Conservation (phyloP, 2,329 filamentous ascomycete species). For the Colletotrichum somersetense region DNA sequence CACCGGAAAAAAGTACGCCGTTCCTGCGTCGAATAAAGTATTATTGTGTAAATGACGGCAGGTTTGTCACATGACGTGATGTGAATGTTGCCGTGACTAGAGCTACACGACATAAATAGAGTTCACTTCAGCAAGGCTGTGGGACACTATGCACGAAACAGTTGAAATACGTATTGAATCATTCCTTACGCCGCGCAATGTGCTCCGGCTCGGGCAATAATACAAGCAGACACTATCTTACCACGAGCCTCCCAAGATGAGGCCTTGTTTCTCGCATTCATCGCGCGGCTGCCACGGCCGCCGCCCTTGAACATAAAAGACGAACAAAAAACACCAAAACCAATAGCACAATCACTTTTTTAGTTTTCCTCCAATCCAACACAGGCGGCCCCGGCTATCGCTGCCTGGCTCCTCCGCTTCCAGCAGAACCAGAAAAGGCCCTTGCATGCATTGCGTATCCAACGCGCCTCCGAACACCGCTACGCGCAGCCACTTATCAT, state of each 20-base stretch:
- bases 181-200: conserved; percentile 14
- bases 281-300: not conserved
- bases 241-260: not conserved
- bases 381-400: not conserved
- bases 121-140: not conserved
- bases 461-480: not conserved
- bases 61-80: too few species aligned
- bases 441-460: not conserved
- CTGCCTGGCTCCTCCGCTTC: not conserved
- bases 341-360: not conserved
- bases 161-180: not conserved
- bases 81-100: not conserved
- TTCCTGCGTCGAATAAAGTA: not conserved
- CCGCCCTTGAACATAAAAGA: not conserved
- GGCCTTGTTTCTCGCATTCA: not conserved
- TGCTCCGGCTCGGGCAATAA: conserved; percentile 26
- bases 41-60: not conserved
- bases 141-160: not conserved
- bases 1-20: not conserved
- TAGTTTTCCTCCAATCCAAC: not conserved
- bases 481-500: not conserved
- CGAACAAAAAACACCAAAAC: not conserved
- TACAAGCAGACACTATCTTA: conserved; percentile 37
- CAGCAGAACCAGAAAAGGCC: not conserved
- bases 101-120: not conserved